Evolutionary conservation across 1,284 basidiomycete species (phyloP), one percentile per base, ranked within the genome.

Genomic region (Cyathus olla): DNA sequence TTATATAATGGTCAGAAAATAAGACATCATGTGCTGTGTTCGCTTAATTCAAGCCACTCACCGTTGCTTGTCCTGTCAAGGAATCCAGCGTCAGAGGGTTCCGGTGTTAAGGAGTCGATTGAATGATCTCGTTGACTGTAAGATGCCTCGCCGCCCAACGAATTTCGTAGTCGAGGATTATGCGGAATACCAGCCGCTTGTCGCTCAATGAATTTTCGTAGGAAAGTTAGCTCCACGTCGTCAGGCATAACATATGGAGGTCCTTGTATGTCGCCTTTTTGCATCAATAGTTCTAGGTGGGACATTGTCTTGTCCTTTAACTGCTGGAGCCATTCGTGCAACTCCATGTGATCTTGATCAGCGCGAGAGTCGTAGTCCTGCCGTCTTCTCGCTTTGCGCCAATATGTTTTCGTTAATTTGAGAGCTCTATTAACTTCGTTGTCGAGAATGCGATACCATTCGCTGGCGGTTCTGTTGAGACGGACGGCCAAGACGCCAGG

Each of bases 221-320:
- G 85, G 78, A 93, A 93, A 1, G 87, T 77, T 64, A 93, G 83
- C 70, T 93, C 91, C 70, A 92, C 72, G 66, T 91, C 86, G 70
- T 93, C 92, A 19, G 90, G 85, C 92, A 93, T 93, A 62, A 85
- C 70, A 74, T 93, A 93, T 26, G 92, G 91, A 2, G 91, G 91
- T 17, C 91, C 91, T 69, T 90, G 89, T 40, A 93, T 93, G 66
- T 93, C 92, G 67, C 91, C 91, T 71, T 93, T 93, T 73, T 93
- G 91, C 89, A 93, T 93, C 66, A 94, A 86, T 2, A 93, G 81
- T 72, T 93, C 91, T 49, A 93, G 83, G 75, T 93, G 91, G 49
- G 90, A 91, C 92, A 93, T 93, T 55, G 90, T 92, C 76, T 93
- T 93, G 77, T 93, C 91, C 75, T 93, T 93, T 66, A 93, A 81